These are phyloP conservation scores for Euphorbia lathyris DNA, from an alignment of 345 rosid species.

Conservation along the genomic window DNA sequence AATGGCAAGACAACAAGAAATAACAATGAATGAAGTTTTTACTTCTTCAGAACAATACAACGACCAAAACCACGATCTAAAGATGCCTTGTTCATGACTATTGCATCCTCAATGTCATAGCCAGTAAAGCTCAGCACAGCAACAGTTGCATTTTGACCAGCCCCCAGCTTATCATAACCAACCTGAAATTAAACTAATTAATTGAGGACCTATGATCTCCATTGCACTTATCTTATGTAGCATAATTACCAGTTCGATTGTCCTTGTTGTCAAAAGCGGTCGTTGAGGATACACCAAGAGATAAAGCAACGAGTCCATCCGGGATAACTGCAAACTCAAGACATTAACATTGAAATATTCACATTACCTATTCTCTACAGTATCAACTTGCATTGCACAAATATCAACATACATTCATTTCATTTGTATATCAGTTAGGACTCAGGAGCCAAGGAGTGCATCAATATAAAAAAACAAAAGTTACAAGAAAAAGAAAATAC, in stretches of 20 bases:
- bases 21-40: conserved; percentile 14
- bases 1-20: neutral
- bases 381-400: neutral
- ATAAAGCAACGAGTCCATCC: conserved; percentile 90
- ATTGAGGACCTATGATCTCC: conserved; percentile 10
- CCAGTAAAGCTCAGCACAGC: conserved; percentile 96
- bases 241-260: conserved; percentile 81
- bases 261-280: conserved; percentile 85
- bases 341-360: neutral
- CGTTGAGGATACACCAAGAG: conserved; percentile 91
- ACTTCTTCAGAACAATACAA: conserved; percentile 93
- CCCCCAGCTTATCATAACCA: conserved; percentile 97
- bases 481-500: no score
- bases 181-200: conserved; percentile 52
- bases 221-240: neutral
- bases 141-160: conserved; percentile 98
- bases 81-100: conserved; percentile 95
- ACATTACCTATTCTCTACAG: neutral
- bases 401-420: neutral
- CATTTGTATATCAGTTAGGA: neutral
- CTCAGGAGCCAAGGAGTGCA: neutral
- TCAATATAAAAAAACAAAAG: neutral
- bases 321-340: conserved; percentile 43
- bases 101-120: conserved; percentile 97
- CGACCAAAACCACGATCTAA: conserved; percentile 98